Base-by-base conservation (phyloP, 2,329 filamentous ascomycete species). In the Colletotrichum sp. region DNA sequence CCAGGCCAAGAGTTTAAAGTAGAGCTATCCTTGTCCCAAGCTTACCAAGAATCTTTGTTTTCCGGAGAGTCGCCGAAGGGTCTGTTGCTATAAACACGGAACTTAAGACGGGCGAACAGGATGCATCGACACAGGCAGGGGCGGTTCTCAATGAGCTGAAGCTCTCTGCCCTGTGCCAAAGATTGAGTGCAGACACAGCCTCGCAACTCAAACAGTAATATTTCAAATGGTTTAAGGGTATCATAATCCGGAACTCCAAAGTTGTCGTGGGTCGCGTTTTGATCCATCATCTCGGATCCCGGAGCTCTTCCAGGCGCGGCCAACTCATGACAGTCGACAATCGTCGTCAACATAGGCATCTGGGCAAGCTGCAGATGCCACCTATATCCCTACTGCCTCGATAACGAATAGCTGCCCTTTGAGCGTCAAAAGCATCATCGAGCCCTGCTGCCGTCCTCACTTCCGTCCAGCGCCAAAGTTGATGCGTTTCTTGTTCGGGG, bases 391-490 rank as follows among this genome's bases (percentile, higher is more conserved):
- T 51, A n/a, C 43, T 1, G n/a, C 43, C 31, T 33, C 31, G 43
- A 51, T 51, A 27, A 31, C 34, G 8, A 43, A 43, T 2, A 12
- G 16, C 21, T 12, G 57, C 27, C 5, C 57, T 34, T 61, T 51
- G n/a, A 51, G 6, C n/a, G n/a, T 51, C 0, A 2, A 51, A 51
- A 51, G n/a, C 43, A 3, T 51, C 43, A 21, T 51, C n/a, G 43
- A 51, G 43, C 43, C 43, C n/a, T 51, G 43, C 11, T 15, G 29
- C 4, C 57, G 29, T 16, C 15, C 27, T 79, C 74, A 88, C 79
- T 89, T 91, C 69, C 89, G 85, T 34, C 85, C 84, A 1, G 88
- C 87, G 18, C 89, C 89, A 79, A 91, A 91, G 77, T 89, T 89
- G 4, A 89, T 91, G 75, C 90, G 84, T 69, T 90, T 88, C 81